Evolutionary conservation across 352 stramenopile species (phyloP), one percentile per base, ranked within the genome.

Genomic region (Globisporangium acanthophoron): DNA sequence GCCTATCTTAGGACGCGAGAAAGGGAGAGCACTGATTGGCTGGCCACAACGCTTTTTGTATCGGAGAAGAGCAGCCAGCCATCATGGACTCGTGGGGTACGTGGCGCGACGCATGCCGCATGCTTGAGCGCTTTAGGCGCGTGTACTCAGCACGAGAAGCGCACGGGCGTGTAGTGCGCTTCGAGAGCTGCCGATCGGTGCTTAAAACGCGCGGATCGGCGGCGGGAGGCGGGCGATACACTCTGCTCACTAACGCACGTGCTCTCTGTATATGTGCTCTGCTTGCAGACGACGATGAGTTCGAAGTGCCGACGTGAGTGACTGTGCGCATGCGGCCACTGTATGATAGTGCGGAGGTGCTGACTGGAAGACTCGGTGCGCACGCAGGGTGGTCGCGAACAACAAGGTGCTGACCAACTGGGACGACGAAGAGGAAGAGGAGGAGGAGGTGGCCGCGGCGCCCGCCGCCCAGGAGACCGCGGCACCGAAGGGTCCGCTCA

Each of bases 41-140:
- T 47, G 16, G 24, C 9, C 41, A 47, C 18, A 46, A 46, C 40
- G 40, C 16, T 9, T 46, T 46, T 46, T 20, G 15, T 24, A 12
- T 24, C 5, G 8, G 15, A 33, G n/a, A 18, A 46, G 29, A 56
- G 20, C n/a, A 43, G 45, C 27, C 48, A 56, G 49, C 40, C 29
- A 76, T 70, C 39, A 90, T 90, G 80, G 80, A 90, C 72, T 90
- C 80, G 5, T 90, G 80, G 80, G 80, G 80, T 90, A 68, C 62
- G 80, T 76, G 20, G 7, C 35, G 15, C 13, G 29, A 31, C 15
- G 33, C 39, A 9, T 53, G 70, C 29, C 7, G 12, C 37, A 16
- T 46, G 45, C 47, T 37, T n/a, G 31, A 8, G 20, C 35, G 29
- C 48, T 5, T 35, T 2, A 18, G n/a, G 20, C 18, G 46, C 24